phyloP scores from a whole-genome alignment of 2,329 filamentous ascomycete genomes.

The Taxawa tesnikishii region DNA sequence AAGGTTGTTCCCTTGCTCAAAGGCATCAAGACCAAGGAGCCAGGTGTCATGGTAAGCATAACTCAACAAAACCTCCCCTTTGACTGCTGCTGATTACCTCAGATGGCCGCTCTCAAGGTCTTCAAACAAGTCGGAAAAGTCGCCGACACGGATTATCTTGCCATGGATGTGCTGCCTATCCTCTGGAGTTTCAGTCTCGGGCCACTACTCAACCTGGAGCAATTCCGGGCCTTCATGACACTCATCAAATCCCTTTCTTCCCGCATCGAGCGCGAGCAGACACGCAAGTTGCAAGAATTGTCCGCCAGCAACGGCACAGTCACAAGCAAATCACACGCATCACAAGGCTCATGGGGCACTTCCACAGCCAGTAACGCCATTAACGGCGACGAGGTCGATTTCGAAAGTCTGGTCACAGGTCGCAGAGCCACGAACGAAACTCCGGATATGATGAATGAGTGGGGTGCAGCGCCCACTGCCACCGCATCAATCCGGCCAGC shows the following conservation, averaged over 20 bases:
- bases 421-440: conserved; percentile 30
- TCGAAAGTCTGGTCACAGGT: conserved; percentile 82
- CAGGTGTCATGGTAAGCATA: conserved; percentile 70
- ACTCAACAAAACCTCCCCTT: background rate
- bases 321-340: conserved; percentile 32
- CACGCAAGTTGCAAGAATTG: conserved; percentile 75
- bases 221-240: conserved; percentile 79
- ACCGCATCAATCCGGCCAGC: conserved; percentile 16
- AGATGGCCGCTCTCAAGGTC: conserved; percentile 73
- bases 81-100: background rate
- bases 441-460: conserved; percentile 30
- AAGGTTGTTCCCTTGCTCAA: conserved; percentile 86
- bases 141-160: conserved; percentile 82
- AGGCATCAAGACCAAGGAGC: conserved; percentile 94
- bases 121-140: conserved; percentile 70
- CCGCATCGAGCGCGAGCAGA: conserved; percentile 80
- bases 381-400: conserved; percentile 58
- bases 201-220: conserved; percentile 72
- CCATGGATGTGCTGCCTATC: conserved; percentile 78
- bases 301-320: conserved; percentile 37
- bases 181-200: conserved; percentile 89
- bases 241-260: conserved; percentile 70
- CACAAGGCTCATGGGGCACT: conserved; percentile 56
- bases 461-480: conserved; percentile 24
- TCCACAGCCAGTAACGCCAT: conserved; percentile 14